Evolutionary conservation across 768 basidiomycete species (phyloP).

Genomic region (Mycena olivaceomarginata): DNA sequence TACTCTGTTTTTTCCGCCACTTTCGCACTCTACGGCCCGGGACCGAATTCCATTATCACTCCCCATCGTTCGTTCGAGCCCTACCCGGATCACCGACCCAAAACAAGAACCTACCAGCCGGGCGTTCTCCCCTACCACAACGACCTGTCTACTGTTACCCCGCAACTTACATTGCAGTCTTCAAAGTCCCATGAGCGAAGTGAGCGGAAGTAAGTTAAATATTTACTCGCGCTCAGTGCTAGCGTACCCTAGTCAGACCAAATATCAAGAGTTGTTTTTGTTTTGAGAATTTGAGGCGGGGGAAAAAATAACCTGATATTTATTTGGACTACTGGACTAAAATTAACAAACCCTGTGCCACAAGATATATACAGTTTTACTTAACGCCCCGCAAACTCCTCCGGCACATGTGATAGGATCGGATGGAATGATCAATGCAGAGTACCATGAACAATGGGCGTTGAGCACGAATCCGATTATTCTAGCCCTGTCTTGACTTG

Average conservation of each 20-base stretch:
- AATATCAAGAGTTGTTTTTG: constrained; percentile 3
- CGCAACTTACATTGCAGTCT: no score
- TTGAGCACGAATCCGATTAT: background rate
- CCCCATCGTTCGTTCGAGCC: no score
- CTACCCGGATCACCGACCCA: no score
- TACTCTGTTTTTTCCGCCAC: no score
- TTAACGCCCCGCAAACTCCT: background rate
- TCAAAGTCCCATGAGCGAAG: no score
- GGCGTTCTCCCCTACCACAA: no score
- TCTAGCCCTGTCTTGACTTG: constrained; percentile 5
- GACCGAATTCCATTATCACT: no score
- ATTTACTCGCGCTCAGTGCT: no score
- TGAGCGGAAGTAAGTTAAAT: no score
- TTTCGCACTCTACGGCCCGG: no score
- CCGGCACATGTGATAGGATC: background rate
- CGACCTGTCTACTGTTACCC: no score
- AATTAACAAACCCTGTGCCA: background rate
- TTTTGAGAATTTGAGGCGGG: constrained; percentile 1
- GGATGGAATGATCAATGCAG: background rate
- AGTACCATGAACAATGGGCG: background rate
- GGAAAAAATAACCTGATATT: constrained; percentile 1
- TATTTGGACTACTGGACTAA: constrained; percentile 3
- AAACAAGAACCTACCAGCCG: no score
- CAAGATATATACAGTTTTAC: background rate
- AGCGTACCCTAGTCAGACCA: background rate